Evolutionary conservation across 495 filamentous ascomycete species (phyloP), one percentile per base, ranked within the genome.

Genomic region (Xylaria palmicola): DNA sequence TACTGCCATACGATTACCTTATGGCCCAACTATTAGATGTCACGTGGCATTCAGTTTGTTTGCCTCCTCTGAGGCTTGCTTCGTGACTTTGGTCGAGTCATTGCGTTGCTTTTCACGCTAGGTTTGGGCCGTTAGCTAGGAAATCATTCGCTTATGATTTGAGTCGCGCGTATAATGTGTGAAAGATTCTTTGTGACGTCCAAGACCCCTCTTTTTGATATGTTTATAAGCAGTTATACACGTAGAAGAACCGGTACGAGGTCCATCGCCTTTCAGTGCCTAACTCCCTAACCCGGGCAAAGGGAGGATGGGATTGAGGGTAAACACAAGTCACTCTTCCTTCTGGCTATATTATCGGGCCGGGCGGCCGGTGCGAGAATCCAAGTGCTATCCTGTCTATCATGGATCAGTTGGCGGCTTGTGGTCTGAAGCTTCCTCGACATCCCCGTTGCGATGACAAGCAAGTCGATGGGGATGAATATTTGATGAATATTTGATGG

Each of bases 61-160:
- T 20, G 40, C 20, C n/a, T 13, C 20, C 34, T 24, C 32, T 22
- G 22, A 29, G 9, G 56, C 32, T 49, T 48, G 22, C 27, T 60
- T 44, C 19, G 26, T 36, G 37, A 39, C 48, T 12, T 52, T 54
- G 9, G 17, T 27, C 37, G 44, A 54, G 49, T 30, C 26, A 24
- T 7, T 54, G 41, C 40, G 50, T 54, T 61, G 40, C 50, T 54
- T 36, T 41, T 26, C 39, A 10, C 39, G 15, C 37, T 37, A 4
- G 40, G 50, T 29, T 37, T 44, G 49, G 20, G 22, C n/a, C 15
- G 3, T n/a, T 41, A 39, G 26, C 22, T 55, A 53, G 13, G 20
- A 47, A 53, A 26, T 19, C 27, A 44, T 37, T 60, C 29, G 7
- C 39, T 53, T 52, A 54, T 20, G 30, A 54, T 36, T n/a, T 27